Percentiles rank a stretch among this genome's conserved stretches.
Conservation (phyloP, 2,329 filamentous ascomycete species). For the Uncinocarpus reesii region DNA sequence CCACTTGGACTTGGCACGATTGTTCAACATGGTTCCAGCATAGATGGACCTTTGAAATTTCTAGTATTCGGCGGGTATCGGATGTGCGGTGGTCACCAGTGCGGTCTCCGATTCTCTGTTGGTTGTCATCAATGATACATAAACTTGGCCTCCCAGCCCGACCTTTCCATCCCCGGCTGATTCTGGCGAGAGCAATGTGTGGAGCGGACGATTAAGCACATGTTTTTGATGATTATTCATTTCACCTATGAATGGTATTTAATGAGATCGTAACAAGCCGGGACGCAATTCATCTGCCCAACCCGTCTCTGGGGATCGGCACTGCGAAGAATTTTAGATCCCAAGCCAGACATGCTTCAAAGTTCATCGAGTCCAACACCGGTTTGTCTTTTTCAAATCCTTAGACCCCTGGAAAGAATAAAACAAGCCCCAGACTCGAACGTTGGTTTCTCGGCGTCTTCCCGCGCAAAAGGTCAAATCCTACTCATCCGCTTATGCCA, state of each 20-base stretch:
- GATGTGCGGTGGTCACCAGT: too few relatives aligned
- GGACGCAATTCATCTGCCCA: conserved; percentile 3
- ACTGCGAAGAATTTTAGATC: conserved; percentile 3
- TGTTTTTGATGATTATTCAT: conserved; percentile 9
- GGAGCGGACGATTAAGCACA: not conserved
- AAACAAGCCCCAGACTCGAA: conserved; percentile 8
- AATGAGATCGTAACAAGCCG: conserved; percentile 13
- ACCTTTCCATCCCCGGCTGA: too few relatives aligned
- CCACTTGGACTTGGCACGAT: too few relatives aligned
- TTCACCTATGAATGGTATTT: conserved; percentile 13
- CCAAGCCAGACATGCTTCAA: conserved; percentile 5
- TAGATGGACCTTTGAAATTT: too few relatives aligned
- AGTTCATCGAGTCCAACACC: conserved; percentile 14
- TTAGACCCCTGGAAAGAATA: conserved; percentile 7
- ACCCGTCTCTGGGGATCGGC: not conserved
- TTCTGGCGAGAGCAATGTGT: too few relatives aligned
- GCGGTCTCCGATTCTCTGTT: too few relatives aligned
- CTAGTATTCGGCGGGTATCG: too few relatives aligned
- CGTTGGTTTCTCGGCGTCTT: not conserved
- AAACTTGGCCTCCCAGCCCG: too few relatives aligned
- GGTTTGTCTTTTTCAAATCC: conserved; percentile 6
- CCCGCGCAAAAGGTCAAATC: conserved; percentile 3
- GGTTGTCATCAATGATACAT: too few relatives aligned
- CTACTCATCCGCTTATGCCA: conserved; percentile 54
- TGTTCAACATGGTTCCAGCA: too few relatives aligned